A percentile compares a stretch with the other conserved stretches of the same genome.
phyloP scores from a whole-genome alignment of 257 asterid genomes.

The Lycium barbarum region DNA sequence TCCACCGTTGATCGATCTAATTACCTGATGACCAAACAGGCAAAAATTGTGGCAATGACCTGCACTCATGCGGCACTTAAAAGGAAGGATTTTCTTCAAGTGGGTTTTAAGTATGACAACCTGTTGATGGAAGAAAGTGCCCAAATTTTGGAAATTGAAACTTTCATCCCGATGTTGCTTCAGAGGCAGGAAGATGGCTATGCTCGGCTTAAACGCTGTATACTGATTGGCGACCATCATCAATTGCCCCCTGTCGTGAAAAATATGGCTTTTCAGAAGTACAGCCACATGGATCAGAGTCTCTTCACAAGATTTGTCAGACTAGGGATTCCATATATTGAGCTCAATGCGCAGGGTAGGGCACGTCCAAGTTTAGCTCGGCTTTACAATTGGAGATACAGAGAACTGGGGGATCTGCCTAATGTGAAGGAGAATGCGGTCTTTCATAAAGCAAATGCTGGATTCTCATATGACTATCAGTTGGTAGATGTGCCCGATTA shows the following conservation, averaged over 20 bases:
- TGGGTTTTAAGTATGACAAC: constrained; percentile 96
- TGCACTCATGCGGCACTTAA: constrained; percentile 99
- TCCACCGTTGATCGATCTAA: constrained; percentile 94
- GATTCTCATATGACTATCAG: constrained; percentile 90
- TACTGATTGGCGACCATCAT: constrained; percentile 99
- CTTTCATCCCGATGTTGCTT: constrained; percentile 96
- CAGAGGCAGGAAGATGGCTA: constrained; percentile 99
- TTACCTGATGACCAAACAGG: constrained; percentile 96
- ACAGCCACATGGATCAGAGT: constrained; percentile 99
- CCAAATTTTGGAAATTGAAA: constrained; percentile 96
- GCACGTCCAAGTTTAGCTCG: constrained; percentile 96
- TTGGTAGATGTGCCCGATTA: constrained; percentile 91
- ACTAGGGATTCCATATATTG: constrained; percentile 93
- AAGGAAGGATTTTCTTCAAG: constrained; percentile 88
- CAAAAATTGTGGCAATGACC: constrained; percentile 98
- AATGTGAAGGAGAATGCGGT: constrained; percentile 64
- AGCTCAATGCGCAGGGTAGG: constrained; percentile 98
- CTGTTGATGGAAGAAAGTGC: constrained; percentile 99
- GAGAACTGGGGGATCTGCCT: constrained; percentile 96
- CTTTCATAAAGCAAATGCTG: constrained; percentile 83
- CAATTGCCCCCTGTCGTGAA: constrained; percentile 99
- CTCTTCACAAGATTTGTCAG: constrained; percentile 97
- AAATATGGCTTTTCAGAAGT: constrained; percentile 99
- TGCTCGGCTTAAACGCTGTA: constrained; percentile 97
- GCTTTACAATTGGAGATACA: constrained; percentile 97